Evolutionary conservation across 129 eudicot species (phyloP), one percentile per base, ranked within the genome.

Genomic region (Artemisia annua): DNA sequence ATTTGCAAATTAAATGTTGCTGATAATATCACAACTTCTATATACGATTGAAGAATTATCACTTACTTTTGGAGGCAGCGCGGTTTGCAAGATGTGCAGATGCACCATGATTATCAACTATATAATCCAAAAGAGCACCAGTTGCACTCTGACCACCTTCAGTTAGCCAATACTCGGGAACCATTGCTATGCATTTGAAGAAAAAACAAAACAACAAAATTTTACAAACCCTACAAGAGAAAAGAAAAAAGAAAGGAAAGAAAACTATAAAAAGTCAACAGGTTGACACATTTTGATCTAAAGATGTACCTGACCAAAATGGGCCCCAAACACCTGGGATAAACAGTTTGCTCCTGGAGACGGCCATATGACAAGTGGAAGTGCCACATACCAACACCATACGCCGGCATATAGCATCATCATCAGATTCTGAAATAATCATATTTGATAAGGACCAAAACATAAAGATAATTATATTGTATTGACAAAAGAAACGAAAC

Each of bases 81-180:
- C 67, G 83, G 64, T 90, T 86, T 63, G 97, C 97, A 48, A 95
- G 89, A 69, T 77, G 89, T 76, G 96, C 88, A 68, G 97, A 95
- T 35, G 96, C 96, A 70, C 83, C 89, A 61, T 95, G 99, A 76
- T 83, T 90, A 72, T 90, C 96, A 46, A 93, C 79, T 46, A 93
- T 76, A 78, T 90, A 63, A 81, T 90, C 98, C 72, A 93, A 83
- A 67, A 90, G 82, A 50, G 96, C 92, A 60, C 98, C 98, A 30
- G 97, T 93, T 4, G 98, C 98, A 84, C 98, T 93, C 83, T 93
- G 98, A 43, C 98, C 98, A 43, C 98, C 98, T 88, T 93, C 98
- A 20, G 98, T 89, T n/a, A 93, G 91, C 98, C 98, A 93, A 54
- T 76, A 84, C 80, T 89, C 88, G 22, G 98, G 98, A 73, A 93